A percentile compares a stretch with the other conserved stretches of the same genome.
Evolutionary conservation across 2,329 filamentous ascomycete genomes (phyloP).

Genomic region (Rhytidhysteron rufulum): DNA sequence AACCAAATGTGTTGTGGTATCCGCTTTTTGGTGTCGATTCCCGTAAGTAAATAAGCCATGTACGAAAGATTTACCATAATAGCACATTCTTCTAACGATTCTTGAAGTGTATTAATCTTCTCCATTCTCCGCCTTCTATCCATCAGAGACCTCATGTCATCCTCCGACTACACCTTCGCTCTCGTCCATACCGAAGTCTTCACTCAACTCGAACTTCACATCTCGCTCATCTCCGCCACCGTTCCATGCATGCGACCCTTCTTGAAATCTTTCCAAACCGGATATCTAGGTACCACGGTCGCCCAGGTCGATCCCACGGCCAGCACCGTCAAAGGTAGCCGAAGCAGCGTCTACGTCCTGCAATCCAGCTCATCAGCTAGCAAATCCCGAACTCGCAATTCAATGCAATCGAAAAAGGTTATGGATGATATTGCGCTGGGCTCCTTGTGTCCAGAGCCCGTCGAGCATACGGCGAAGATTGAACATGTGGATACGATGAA

Average conservation of each 20-base stretch:
- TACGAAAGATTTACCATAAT: too few species aligned
- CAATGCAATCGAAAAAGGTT: neutral
- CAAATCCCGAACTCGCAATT: neutral
- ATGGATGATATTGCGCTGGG: neutral
- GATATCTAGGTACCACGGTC: slow-evolving; percentile 1
- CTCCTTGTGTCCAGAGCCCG: neutral
- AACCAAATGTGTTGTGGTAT: slow-evolving; percentile 6
- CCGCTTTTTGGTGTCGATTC: slow-evolving; percentile 7
- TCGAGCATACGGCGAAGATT: neutral
- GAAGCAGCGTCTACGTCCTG: neutral
- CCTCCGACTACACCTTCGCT: slow-evolving; percentile 1
- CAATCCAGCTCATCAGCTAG: neutral
- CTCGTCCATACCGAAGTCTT: slow-evolving; percentile 1
- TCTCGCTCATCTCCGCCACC: slow-evolving; percentile 3
- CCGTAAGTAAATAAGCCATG: neutral
- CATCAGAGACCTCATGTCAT: neutral
- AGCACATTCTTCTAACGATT: neutral
- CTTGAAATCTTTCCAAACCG: slow-evolving; percentile 3
- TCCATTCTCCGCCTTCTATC: neutral
- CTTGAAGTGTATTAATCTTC: neutral
- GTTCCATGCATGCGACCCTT: slow-evolving; percentile 6
- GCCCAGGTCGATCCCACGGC: neutral
- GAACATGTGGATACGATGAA: neutral
- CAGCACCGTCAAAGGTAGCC: neutral
- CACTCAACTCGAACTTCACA: slow-evolving; percentile 3